These are phyloP conservation scores for Ceratobasidium sp. DNA, from an alignment of 1,284 basidiomycete genomes.

Conservation along the genomic window DNA sequence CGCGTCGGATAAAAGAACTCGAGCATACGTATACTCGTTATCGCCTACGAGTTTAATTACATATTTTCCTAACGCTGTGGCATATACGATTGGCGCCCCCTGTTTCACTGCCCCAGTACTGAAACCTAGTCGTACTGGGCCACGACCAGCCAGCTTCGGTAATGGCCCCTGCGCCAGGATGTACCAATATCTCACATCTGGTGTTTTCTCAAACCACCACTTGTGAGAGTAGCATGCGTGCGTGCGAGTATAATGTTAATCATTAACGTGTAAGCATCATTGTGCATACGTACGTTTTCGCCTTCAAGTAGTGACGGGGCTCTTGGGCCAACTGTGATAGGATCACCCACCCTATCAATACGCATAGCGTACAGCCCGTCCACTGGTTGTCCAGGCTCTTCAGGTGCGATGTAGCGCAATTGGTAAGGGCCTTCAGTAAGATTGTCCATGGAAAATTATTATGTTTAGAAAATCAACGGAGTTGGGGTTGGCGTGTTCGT, in stretches of 20 bases:
- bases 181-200: background rate
- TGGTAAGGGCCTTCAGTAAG: background rate
- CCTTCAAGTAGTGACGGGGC: background rate
- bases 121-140: background rate
- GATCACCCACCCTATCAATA: background rate
- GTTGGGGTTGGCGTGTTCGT: too few relatives aligned
- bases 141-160: background rate
- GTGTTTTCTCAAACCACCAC: constrained; percentile 5
- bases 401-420: background rate
- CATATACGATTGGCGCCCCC: background rate
- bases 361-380: background rate
- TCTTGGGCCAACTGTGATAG: background rate
- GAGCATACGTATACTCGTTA: background rate
- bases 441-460: background rate
- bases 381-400: background rate
- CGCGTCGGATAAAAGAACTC: background rate
- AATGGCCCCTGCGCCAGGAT: background rate
- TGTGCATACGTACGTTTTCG: constrained; percentile 4
- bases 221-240: background rate
- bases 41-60: background rate
- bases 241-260: too few relatives aligned
- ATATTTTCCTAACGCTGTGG: background rate
- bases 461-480: too few relatives aligned
- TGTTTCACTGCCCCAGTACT: background rate
- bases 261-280: too few relatives aligned